These are phyloP conservation scores for Populus tomentosa DNA, from an alignment of 441 rosid genomes.

Conservation along the genomic window DNA sequence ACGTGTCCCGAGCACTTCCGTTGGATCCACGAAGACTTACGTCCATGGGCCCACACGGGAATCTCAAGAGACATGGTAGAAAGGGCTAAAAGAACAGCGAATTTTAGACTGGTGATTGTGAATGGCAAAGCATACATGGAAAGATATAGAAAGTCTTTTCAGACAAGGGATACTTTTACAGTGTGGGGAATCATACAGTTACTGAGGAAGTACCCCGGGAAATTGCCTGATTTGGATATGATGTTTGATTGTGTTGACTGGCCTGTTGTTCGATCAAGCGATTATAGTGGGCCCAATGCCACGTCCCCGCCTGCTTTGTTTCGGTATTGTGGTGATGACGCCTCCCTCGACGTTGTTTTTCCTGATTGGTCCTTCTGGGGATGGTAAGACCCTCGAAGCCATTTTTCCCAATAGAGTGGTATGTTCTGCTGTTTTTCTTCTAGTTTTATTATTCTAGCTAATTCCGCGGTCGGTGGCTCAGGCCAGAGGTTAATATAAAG, in stretches of 20 bases:
- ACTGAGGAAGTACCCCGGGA: slow-evolving; percentile 54
- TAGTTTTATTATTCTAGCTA: neutral
- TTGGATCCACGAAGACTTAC: slow-evolving; percentile 69
- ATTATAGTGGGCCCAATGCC: slow-evolving; percentile 31
- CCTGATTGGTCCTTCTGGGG: slow-evolving; percentile 89
- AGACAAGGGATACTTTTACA: slow-evolving; percentile 58
- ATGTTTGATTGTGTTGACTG: slow-evolving; percentile 74
- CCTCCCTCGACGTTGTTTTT: slow-evolving; percentile 51
- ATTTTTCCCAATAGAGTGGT: neutral
- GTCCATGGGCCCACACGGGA: slow-evolving; percentile 61
- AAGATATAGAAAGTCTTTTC: slow-evolving; percentile 34
- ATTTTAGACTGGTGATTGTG: slow-evolving; percentile 43
- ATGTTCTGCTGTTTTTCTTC: too few species aligned
- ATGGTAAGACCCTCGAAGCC: slow-evolving; percentile 31
- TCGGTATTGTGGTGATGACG: slow-evolving; percentile 52
- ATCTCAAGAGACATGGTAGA: slow-evolving; percentile 49
- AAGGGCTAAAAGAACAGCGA: slow-evolving; percentile 45
- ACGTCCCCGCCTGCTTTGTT: slow-evolving; percentile 53
- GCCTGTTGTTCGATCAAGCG: slow-evolving; percentile 40
- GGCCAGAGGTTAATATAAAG: slow-evolving; percentile 58
- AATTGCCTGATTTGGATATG: slow-evolving; percentile 56
- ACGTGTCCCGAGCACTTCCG: slow-evolving; percentile 74
- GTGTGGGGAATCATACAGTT: slow-evolving; percentile 69
- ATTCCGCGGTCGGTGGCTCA: neutral
- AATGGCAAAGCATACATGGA: slow-evolving; percentile 56